phyloP scores from a whole-genome alignment of 2,329 filamentous ascomycete species.

The Acrodontium crateriforme region DNA sequence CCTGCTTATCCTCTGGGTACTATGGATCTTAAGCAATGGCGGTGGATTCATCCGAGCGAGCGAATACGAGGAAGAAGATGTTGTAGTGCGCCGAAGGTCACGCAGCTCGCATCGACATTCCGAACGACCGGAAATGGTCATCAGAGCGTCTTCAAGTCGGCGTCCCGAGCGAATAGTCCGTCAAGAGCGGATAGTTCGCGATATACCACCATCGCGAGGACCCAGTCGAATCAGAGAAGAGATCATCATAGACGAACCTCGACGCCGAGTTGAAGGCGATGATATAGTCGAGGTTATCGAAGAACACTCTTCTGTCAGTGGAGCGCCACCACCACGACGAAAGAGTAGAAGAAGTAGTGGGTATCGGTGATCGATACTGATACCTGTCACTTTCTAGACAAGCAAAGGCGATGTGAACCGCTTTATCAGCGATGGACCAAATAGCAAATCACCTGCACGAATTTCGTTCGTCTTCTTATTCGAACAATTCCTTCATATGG shows the following conservation, averaged over 20 bases:
- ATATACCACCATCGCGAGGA: conserved; percentile 14
- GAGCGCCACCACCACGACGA: conserved; percentile 22
- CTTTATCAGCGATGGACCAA: too few species aligned
- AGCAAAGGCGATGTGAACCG: too few species aligned
- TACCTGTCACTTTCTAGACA: too few species aligned
- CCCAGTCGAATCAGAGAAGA: conserved; percentile 18
- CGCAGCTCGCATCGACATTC: conserved; percentile 12
- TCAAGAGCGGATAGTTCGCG: conserved; percentile 22
- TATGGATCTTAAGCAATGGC: conserved; percentile 27
- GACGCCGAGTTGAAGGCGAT: conserved; percentile 32
- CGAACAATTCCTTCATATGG: too few species aligned
- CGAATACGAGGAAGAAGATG: conserved; percentile 19
- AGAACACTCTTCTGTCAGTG: conserved; percentile 34
- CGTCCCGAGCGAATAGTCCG: conserved; percentile 18
- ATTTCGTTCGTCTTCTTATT: too few species aligned
- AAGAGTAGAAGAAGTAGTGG: conserved; percentile 28
- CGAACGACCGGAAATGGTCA: conserved; percentile 19
- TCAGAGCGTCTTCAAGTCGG: conserved; percentile 11
- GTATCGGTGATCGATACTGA: conserved; percentile 39
- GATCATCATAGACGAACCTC: conserved; percentile 31
- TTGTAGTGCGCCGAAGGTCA: conserved; percentile 17
- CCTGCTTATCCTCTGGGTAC: conserved; percentile 38
- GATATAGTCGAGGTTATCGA: conserved; percentile 41
- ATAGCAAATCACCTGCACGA: too few species aligned
- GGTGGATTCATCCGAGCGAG: conserved; percentile 16